These are phyloP conservation scores for Begonia fuchsioides DNA, from an alignment of 306 rosid species.

Conservation along the genomic window DNA sequence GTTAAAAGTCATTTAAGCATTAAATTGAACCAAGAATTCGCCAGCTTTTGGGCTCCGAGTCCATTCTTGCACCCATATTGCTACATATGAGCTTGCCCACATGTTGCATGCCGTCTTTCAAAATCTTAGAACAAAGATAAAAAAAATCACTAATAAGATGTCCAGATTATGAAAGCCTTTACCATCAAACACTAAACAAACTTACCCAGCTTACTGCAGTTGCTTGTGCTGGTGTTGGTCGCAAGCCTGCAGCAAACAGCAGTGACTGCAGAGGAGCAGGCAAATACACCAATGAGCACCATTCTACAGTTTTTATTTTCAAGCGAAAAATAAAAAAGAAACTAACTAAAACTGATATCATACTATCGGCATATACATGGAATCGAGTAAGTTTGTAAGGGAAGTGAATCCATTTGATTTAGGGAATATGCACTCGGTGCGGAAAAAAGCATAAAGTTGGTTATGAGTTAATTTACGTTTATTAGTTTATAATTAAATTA, in stretches of 20 bases:
- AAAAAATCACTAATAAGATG: slow-evolving; percentile 1
- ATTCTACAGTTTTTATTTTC: slow-evolving; percentile 8
- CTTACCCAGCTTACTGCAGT: slow-evolving; percentile 98
- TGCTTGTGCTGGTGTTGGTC: slow-evolving; percentile 94
- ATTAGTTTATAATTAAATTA: too few species aligned
- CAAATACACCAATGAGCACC: slow-evolving; percentile 20
- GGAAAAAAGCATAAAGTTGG: too few species aligned
- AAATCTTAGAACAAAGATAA: slow-evolving; percentile 33
- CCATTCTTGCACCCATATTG: slow-evolving; percentile 95
- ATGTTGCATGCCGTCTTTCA: slow-evolving; percentile 97
- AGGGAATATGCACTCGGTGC: too few species aligned
- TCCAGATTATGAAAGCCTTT: slow-evolving; percentile 5
- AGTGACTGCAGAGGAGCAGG: slow-evolving; percentile 83
- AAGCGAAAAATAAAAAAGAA: not conserved
- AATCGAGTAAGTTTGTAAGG: too few species aligned
- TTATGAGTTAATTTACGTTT: too few species aligned
- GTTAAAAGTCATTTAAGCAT: not conserved
- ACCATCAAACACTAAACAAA: slow-evolving; percentile 11
- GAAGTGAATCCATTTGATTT: too few species aligned
- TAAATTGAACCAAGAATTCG: slow-evolving; percentile 49
- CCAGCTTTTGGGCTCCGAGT: slow-evolving; percentile 92
- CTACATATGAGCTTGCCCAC: slow-evolving; percentile 85
- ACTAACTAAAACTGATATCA: not conserved
- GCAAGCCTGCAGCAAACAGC: slow-evolving; percentile 96
- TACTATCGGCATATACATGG: too few species aligned